Percentiles rank a stretch among this genome's conserved stretches.
These are phyloP conservation scores for Ceratobasidium sp. DNA, from an alignment of 1,284 basidiomycete genomes.

Conservation along the genomic window DNA sequence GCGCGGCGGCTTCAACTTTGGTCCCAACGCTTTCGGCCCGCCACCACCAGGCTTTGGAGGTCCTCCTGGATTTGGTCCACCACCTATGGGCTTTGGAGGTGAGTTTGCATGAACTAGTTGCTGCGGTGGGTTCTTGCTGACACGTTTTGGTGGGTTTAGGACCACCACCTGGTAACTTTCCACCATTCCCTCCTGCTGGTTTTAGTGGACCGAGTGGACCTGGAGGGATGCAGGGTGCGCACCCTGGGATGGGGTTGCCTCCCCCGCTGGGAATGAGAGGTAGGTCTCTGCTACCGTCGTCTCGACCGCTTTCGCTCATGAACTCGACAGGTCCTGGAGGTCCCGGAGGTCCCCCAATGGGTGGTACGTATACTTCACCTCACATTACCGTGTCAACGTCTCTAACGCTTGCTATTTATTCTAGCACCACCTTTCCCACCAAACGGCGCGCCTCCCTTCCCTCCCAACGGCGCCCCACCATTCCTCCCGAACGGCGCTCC, in stretches of 20 bases:
- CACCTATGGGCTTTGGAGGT: conserved; percentile 58
- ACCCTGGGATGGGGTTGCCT: conserved; percentile 22
- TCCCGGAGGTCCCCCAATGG: conserved; percentile 53
- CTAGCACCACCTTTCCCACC: conserved; percentile 49
- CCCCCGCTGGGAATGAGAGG: conserved; percentile 39
- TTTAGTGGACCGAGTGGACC: conserved; percentile 36
- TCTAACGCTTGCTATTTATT: conserved; percentile 67
- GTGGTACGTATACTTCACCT: conserved; percentile 45
- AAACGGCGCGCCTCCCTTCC: conserved; percentile 30
- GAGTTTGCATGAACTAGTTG: not conserved
- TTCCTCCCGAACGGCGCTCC: conserved; percentile 43
- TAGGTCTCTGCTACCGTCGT: conserved; percentile 29
- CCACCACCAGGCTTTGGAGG: conserved; percentile 50
- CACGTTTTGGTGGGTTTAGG: conserved; percentile 33
- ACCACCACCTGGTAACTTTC: conserved; percentile 49
- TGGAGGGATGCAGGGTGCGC: conserved; percentile 22
- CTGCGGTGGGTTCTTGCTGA: not conserved
- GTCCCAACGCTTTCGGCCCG: conserved; percentile 71
- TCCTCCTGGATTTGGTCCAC: conserved; percentile 65
- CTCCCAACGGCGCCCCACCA: conserved; percentile 49
- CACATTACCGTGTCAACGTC: conserved; percentile 40
- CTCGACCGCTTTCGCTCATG: conserved; percentile 23
- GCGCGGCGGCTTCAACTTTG: conserved; percentile 82
- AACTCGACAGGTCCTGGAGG: not conserved
- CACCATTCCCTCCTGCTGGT: conserved; percentile 45